Evolutionary conservation across 2,329 filamentous ascomycete species (phyloP).

Genomic region (Xylaria arbuscula): DNA sequence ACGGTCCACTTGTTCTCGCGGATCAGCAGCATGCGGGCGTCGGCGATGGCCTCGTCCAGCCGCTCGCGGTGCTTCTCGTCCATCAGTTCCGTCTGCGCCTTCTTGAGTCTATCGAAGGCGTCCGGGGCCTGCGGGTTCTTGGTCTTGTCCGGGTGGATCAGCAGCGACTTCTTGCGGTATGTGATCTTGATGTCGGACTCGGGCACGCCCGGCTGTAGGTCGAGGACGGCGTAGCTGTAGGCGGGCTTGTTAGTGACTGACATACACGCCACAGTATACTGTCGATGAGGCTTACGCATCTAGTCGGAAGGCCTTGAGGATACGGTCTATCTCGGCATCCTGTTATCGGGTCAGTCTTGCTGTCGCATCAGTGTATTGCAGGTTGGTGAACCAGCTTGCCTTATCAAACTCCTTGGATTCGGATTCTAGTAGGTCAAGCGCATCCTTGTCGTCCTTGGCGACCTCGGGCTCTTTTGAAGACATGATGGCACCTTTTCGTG

Average conservation of each 20-base stretch:
- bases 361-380: slow-evolving; percentile 7
- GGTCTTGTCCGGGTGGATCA: slow-evolving; percentile 99
- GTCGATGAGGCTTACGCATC: slow-evolving; percentile 60
- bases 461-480: slow-evolving; percentile 55
- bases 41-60: slow-evolving; percentile 94
- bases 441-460: slow-evolving; percentile 71
- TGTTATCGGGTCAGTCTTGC: slow-evolving; percentile 53
- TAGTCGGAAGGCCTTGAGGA: slow-evolving; percentile 86
- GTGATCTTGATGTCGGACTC: slow-evolving; percentile 95
- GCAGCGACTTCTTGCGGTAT: slow-evolving; percentile 97
- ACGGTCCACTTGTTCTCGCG: slow-evolving; percentile 93
- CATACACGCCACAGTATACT: neutral
- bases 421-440: slow-evolving; percentile 81
- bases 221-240: slow-evolving; percentile 86
- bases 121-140: slow-evolving; percentile 90
- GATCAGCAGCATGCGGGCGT: slow-evolving; percentile 94
- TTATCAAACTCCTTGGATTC: slow-evolving; percentile 94
- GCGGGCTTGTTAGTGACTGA: slow-evolving; percentile 12
- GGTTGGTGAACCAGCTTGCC: slow-evolving; percentile 57
- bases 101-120: slow-evolving; percentile 95
- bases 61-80: slow-evolving; percentile 91
- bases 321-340: slow-evolving; percentile 96
- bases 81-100: slow-evolving; percentile 89
- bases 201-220: slow-evolving; percentile 92
- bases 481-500: slow-evolving; percentile 47